phyloP scores from a whole-genome alignment of 768 basidiomycete genomes.

The Antrodiella citrinella region DNA sequence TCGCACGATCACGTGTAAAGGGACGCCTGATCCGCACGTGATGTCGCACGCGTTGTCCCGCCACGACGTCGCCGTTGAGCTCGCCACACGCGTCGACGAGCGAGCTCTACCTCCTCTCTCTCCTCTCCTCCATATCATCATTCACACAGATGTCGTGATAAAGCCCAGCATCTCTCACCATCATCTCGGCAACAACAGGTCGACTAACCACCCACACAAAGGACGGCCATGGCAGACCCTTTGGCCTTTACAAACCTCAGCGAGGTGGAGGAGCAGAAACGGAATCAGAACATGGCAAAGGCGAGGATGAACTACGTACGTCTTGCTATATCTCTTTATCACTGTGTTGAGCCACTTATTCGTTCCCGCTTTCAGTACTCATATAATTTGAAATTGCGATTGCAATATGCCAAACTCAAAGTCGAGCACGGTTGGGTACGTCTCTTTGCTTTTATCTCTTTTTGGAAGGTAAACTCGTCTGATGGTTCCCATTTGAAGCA shows the following conservation, averaged over 20 bases:
- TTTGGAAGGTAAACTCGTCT: too few species aligned
- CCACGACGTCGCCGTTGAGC: neutral
- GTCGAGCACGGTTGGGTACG: conserved; percentile 78
- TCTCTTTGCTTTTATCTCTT: neutral
- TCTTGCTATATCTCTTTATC: neutral
- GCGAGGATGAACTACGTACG: neutral
- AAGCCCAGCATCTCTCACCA: neutral
- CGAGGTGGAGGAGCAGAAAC: neutral
- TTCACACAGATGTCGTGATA: neutral
- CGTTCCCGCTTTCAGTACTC: conserved; percentile 38
- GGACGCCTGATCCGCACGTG: neutral
- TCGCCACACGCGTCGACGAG: neutral
- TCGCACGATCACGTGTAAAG: too few species aligned
- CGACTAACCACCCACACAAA: neutral
- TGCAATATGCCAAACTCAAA: conserved; percentile 72
- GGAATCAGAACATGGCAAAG: neutral
- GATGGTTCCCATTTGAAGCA: too few species aligned
- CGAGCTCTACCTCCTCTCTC: neutral
- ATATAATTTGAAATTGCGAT: conserved; percentile 61
- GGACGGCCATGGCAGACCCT: neutral
- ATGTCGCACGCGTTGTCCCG: neutral
- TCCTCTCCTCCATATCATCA: neutral
- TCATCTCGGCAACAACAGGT: neutral
- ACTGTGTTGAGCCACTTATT: neutral
- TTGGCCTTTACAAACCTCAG: neutral